A percentile compares a stretch with the other conserved stretches of the same genome.
These are phyloP conservation scores for Candida ipomoeae DNA, from an alignment of 805 yeast species.

Conservation along the genomic window DNA sequence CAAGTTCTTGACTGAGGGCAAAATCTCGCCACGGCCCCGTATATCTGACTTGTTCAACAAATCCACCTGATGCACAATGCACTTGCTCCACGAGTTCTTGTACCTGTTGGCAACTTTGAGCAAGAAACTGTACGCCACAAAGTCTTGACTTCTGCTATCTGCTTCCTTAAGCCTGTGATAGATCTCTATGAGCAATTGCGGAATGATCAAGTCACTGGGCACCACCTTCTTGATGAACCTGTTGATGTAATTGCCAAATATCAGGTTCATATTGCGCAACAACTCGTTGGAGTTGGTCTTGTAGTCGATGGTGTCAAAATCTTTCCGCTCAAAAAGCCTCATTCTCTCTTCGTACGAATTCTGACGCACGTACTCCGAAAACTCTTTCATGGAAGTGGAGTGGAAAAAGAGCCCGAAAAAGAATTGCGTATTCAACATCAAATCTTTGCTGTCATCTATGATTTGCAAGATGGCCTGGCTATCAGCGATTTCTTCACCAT, in stretches of 20 bases:
- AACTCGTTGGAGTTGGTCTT: slow-evolving; percentile 45
- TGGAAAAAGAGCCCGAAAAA: slow-evolving; percentile 42
- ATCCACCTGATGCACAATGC: slow-evolving; percentile 51
- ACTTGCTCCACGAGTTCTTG: slow-evolving; percentile 53
- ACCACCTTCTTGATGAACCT: slow-evolving; percentile 31
- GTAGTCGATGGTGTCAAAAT: slow-evolving; percentile 34
- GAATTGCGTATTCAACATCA: slow-evolving; percentile 35
- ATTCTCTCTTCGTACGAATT: slow-evolving; percentile 30
- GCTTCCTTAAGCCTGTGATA: slow-evolving; percentile 30
- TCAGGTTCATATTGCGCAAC: slow-evolving; percentile 39
- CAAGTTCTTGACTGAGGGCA: slow-evolving; percentile 32
- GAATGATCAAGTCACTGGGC: slow-evolving; percentile 34
- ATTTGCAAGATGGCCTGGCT: slow-evolving; percentile 30
- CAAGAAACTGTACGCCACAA: slow-evolving; percentile 45
- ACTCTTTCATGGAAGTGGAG: slow-evolving; percentile 27
- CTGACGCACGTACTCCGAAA: slow-evolving; percentile 25
- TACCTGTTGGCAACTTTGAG: slow-evolving; percentile 50
- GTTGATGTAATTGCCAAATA: slow-evolving; percentile 43
- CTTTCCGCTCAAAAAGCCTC: slow-evolving; percentile 24
- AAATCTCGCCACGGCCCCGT: slow-evolving; percentile 33
- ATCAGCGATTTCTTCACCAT: slow-evolving; percentile 27
- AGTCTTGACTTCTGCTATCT: slow-evolving; percentile 57
- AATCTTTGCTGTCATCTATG: slow-evolving; percentile 32
- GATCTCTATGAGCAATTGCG: slow-evolving; percentile 29
- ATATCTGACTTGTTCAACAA: slow-evolving; percentile 31